phyloP scores from a whole-genome alignment of 2,329 filamentous ascomycete species.

The Fusarium austroafricanum region DNA sequence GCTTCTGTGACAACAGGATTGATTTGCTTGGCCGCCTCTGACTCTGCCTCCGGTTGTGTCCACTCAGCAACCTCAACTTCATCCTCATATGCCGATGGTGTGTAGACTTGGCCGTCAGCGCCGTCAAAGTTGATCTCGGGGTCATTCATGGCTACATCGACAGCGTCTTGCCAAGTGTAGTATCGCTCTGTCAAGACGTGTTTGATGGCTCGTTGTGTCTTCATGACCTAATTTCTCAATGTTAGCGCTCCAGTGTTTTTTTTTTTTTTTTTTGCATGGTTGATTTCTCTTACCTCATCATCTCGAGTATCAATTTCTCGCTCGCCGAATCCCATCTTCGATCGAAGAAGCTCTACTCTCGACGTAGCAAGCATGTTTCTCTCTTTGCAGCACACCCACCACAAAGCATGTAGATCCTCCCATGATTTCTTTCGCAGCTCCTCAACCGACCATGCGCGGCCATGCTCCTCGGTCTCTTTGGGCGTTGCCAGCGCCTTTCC shows the following conservation, averaged over 20 bases:
- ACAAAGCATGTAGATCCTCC: slow-evolving; percentile 91
- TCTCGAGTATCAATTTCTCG: slow-evolving; percentile 74
- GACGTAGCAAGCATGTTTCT: slow-evolving; percentile 89
- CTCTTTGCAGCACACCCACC: slow-evolving; percentile 95
- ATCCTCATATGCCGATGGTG: slow-evolving; percentile 56
- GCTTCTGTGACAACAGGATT: slow-evolving; percentile 28
- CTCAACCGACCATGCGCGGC: slow-evolving; percentile 84
- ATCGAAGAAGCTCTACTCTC: slow-evolving; percentile 72
- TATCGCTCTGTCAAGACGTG: slow-evolving; percentile 87
- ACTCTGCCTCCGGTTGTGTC: slow-evolving; percentile 40
- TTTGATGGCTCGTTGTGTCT: slow-evolving; percentile 85
- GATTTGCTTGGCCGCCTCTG: slow-evolving; percentile 26
- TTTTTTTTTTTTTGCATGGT: not conserved
- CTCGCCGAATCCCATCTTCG: slow-evolving; percentile 79
- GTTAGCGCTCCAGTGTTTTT: slow-evolving; percentile 19
- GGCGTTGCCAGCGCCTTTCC: slow-evolving; percentile 78
- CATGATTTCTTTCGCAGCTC: slow-evolving; percentile 91
- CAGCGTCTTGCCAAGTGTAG: slow-evolving; percentile 87
- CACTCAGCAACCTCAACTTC: slow-evolving; percentile 45
- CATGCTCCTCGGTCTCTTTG: slow-evolving; percentile 76
- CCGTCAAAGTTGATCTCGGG: slow-evolving; percentile 71
- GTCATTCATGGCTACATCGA: slow-evolving; percentile 72
- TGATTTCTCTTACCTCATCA: slow-evolving; percentile 67
- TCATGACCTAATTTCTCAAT: slow-evolving; percentile 67
- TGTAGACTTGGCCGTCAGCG: slow-evolving; percentile 61